Evolutionary conservation across 23 red algal species (phyloP).

Genomic region (Gracilaria vermiculophylla): DNA sequence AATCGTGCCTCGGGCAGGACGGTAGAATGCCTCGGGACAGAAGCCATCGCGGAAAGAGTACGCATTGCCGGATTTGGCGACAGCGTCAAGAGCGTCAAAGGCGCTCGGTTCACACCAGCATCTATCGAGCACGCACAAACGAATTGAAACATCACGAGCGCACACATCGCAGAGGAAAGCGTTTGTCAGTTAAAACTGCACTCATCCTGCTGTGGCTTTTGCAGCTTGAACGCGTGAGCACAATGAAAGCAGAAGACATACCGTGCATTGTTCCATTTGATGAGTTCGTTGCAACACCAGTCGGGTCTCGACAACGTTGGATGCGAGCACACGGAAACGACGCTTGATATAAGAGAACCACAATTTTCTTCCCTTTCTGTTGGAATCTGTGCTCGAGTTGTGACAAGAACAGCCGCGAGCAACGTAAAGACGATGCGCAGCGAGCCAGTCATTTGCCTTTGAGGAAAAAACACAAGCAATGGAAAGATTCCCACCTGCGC

Average conservation of each 20-base stretch:
- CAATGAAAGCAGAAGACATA: not conserved
- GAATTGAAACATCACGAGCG: no score
- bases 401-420: not conserved
- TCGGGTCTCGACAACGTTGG: constrained; percentile 38
- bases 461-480: no score
- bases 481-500: no score
- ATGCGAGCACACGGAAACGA: constrained; percentile 59
- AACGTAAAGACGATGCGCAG: not conserved
- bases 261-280: constrained; percentile 52
- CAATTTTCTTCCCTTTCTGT: constrained; percentile 57
- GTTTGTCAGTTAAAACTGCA: not conserved
- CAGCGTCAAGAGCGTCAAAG: constrained; percentile 47
- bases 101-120: constrained; percentile 60
- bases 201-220: not conserved
- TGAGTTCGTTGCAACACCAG: constrained; percentile 63
- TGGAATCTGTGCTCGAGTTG: constrained; percentile 16
- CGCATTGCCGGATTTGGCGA: constrained; percentile 13
- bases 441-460: not conserved
- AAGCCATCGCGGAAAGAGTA: constrained; percentile 54
- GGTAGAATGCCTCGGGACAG: constrained; percentile 26
- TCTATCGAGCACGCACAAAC: no score
- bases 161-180: not conserved
- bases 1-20: constrained; percentile 41
- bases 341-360: constrained; percentile 36
- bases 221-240: not conserved